Conservation (phyloP, 2,329 filamentous ascomycete species). For the Fusarium illudens region DNA sequence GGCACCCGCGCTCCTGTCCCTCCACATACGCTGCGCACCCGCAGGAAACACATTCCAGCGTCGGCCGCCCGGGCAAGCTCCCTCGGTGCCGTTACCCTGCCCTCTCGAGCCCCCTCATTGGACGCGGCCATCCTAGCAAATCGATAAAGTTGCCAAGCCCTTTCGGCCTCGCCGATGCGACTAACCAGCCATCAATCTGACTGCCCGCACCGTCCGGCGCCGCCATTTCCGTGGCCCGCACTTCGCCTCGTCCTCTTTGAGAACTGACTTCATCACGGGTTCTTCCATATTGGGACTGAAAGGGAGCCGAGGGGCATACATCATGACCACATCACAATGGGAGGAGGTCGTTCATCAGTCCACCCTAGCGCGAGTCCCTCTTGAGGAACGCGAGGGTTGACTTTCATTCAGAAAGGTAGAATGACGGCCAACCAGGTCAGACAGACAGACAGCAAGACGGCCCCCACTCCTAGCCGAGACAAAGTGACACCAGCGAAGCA, state of each 20-base stretch:
- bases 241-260: constrained; percentile 31
- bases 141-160: constrained; percentile 41
- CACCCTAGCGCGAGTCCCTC: neutral
- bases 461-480: constrained; percentile 22
- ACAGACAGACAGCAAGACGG: neutral
- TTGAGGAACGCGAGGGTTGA: neutral
- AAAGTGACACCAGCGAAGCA: constrained; percentile 3
- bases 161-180: constrained; percentile 41
- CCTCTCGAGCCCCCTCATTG: constrained; percentile 26
- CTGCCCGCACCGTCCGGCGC: constrained; percentile 19
- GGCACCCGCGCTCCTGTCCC: constrained; percentile 25
- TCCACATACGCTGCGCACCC: constrained; percentile 18
- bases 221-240: constrained; percentile 28
- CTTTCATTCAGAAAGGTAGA: neutral
- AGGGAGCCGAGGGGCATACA: constrained; percentile 5
- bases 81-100: constrained; percentile 19
- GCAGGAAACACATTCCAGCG: constrained; percentile 38
- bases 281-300: constrained; percentile 18
- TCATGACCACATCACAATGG: constrained; percentile 11
- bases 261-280: constrained; percentile 26
- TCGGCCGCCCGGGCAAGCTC: constrained; percentile 33
- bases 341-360: neutral
- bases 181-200: constrained; percentile 33
- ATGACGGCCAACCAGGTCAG: neutral
- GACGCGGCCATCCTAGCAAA: neutral